phyloP scores from a whole-genome alignment of 306 rosid genomes.

The Senna siamea region DNA sequence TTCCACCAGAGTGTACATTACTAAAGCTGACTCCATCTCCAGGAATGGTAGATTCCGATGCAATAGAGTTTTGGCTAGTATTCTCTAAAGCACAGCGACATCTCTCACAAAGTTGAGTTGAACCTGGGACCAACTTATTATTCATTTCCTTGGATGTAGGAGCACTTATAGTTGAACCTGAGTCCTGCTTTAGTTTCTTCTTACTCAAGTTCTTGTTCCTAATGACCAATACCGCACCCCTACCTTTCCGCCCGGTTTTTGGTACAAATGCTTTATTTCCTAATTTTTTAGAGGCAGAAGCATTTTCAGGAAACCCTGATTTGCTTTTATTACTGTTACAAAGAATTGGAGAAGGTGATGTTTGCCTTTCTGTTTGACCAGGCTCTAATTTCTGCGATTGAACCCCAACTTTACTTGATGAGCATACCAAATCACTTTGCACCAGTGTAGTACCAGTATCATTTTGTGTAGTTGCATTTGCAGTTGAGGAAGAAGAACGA shows the following conservation, averaged over 20 bases:
- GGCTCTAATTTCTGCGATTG: conserved; percentile 46
- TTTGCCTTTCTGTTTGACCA: conserved; percentile 47
- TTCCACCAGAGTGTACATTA: conserved; percentile 43
- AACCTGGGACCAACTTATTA: conserved; percentile 48
- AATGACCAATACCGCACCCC: conserved; percentile 43
- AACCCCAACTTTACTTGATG: conserved; percentile 50
- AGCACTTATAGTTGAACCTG: conserved; percentile 52
- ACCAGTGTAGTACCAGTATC: conserved; percentile 25
- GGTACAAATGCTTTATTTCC: conserved; percentile 52
- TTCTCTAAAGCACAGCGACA: conserved; percentile 70
- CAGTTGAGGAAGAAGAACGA: conserved; percentile 50
- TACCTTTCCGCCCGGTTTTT: conserved; percentile 64
- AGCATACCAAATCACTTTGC: conserved; percentile 41
- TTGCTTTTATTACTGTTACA: conserved; percentile 38
- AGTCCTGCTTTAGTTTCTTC: conserved; percentile 72
- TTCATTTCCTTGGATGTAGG: conserved; percentile 55
- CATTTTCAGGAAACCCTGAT: conserved; percentile 46
- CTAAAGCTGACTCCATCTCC: conserved; percentile 46
- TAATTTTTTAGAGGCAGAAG: conserved; percentile 53
- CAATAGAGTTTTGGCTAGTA: conserved; percentile 45
- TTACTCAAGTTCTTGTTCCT: conserved; percentile 70
- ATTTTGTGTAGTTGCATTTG: conserved; percentile 40
- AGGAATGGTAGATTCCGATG: conserved; percentile 40
- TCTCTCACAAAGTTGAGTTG: conserved; percentile 72
- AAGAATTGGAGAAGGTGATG: conserved; percentile 41